These are phyloP conservation scores for Gossypioides kirkii DNA, from an alignment of 345 rosid genomes.

Conservation along the genomic window DNA sequence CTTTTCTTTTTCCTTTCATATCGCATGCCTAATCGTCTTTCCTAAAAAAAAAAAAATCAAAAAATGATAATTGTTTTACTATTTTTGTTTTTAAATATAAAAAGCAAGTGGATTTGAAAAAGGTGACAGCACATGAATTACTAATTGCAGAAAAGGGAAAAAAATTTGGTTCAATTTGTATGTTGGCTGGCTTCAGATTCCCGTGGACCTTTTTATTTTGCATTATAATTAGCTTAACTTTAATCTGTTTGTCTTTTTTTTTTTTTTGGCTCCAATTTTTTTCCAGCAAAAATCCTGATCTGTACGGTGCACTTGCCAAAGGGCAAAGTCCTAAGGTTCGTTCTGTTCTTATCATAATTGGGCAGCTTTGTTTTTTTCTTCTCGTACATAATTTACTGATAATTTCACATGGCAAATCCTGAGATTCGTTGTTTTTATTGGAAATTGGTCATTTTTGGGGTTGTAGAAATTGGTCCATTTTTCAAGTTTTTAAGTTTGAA, in stretches of 20 bases:
- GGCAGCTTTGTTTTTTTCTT: background rate
- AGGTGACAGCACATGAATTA: background rate
- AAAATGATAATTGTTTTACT: background rate
- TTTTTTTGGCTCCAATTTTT: slow-evolving; percentile 2
- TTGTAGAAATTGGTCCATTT: background rate
- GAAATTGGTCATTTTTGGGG: background rate
- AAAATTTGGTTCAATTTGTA: background rate
- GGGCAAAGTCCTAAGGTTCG: slow-evolving; percentile 87
- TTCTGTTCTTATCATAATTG: background rate
- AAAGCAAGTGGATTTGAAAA: background rate
- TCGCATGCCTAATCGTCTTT: background rate
- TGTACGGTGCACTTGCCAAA: slow-evolving; percentile 62
- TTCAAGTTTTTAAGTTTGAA: background rate
- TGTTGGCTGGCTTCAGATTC: background rate
- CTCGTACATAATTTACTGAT: background rate
- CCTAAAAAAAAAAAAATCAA: background rate
- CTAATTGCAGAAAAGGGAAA: background rate
- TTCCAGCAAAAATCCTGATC: slow-evolving; percentile 57
- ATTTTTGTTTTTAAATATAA: background rate
- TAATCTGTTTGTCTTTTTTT: background rate
- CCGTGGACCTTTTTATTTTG: too few relatives aligned
- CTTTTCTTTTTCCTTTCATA: background rate
- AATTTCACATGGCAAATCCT: background rate
- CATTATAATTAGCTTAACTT: background rate
- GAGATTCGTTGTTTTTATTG: background rate